phyloP scores from a whole-genome alignment of 73 alveolate species.

The Paramecium octaurelia region DNA sequence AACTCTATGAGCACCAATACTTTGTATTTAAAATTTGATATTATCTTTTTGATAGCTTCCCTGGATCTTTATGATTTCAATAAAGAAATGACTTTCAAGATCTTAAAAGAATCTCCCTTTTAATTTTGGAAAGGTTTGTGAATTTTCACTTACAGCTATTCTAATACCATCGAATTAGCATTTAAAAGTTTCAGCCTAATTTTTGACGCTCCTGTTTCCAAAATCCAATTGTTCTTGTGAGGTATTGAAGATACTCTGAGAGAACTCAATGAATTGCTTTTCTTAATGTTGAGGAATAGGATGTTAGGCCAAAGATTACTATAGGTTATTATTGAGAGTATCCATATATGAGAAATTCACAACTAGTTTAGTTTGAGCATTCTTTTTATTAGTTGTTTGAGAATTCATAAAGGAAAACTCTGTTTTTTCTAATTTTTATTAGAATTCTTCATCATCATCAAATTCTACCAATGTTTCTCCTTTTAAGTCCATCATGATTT shows the following conservation, averaged over 20 bases:
- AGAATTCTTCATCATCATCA: not conserved
- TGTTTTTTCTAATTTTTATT: not conserved
- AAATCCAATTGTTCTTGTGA: not conserved
- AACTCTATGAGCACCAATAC: not conserved
- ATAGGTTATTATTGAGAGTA: not conserved
- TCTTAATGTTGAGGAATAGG: not conserved
- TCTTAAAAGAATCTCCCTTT: not conserved
- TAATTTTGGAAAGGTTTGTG: not conserved
- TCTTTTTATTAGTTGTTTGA: not conserved
- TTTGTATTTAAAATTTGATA: not conserved
- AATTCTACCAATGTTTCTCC: not conserved
- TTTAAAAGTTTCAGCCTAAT: not conserved
- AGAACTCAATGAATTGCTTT: not conserved
- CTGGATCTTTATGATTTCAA: not conserved
- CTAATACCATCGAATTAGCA: not conserved
- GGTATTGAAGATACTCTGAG: not conserved
- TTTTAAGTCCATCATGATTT: not conserved
- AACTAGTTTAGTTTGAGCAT: not conserved
- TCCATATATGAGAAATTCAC: not conserved
- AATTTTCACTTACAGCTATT: not conserved
- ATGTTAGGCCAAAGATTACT: not conserved
- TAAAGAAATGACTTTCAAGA: not conserved
- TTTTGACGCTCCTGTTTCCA: not conserved
- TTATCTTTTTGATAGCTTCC: not conserved
- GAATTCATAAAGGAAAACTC: not conserved